Evolutionary conservation across 371 early-diverging fungal species (phyloP), one percentile per base, ranked within the genome.

Genomic region (Dinochytrium kinnereticum): DNA sequence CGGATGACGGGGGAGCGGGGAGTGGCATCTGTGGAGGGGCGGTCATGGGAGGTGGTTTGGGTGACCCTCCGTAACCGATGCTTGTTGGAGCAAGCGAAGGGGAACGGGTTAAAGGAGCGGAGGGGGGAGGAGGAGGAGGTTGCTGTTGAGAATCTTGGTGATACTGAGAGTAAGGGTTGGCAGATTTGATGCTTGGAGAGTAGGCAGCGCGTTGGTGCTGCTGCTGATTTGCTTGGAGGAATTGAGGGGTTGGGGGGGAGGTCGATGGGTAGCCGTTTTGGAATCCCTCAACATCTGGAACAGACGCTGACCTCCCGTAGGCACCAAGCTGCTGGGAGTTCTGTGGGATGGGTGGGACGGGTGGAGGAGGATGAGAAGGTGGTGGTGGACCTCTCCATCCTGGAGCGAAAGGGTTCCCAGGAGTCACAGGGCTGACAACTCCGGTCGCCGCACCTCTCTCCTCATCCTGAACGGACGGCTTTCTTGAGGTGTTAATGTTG

Each of bases 331-430:
- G n/a, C n/a, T n/a, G n/a, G n/a, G n/a, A n/a, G n/a, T n/a, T n/a
- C 30, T 13, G 49, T 15, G 70, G 55, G 38, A 69, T 51, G 53
- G 70, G 53, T 15, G 49, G 70, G 7, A 39, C 57, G 40, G 53
- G 59, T 24, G 61, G 61, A 34, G 61, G 61, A 37, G 61, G 61
- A 30, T 61, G 61, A 37, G 61, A 61, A 34, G 61, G 61, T 10
- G 61, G 61, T 2, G 61, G 61, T 17, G 61, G 61, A 21, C 37
- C 36, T 31, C 61, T 31, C 61, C 61, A 61, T 5, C 24, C 15
- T 44, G 5, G 19, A 37, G 37, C 61, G 36, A 57, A 57, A 2
- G 69, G 69, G 55, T 53, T 51, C 19, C 55, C 69, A 2, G 57
- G 57, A 2, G 55, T 69, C 3, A 44, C 31, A 15, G 69, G 69